Conservation (phyloP, 1,284 basidiomycete species). For the Leccinum griseonigrum region DNA sequence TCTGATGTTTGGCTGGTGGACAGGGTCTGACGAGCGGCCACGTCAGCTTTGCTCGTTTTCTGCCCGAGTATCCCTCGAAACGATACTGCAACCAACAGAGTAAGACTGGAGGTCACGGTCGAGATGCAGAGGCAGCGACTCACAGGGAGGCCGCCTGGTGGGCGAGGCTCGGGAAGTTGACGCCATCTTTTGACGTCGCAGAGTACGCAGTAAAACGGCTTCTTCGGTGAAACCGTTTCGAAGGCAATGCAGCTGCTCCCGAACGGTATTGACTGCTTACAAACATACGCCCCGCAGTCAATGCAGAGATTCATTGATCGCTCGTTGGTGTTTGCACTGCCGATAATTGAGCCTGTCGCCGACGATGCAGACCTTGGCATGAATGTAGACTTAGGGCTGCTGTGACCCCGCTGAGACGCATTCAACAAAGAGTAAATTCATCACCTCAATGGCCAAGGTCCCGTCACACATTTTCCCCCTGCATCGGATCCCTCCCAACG, state of each 20-base stretch:
- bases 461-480: conserved; percentile 87
- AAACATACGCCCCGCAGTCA: background rate
- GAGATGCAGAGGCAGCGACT: background rate
- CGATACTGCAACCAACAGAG: background rate
- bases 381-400: conserved; percentile 78
- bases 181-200: background rate
- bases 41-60: background rate
- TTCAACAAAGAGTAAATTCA: conserved; percentile 25
- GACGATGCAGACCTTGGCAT: conserved; percentile 82
- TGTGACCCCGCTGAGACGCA: conserved; percentile 4
- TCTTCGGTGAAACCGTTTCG: background rate
- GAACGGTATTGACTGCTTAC: background rate
- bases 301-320: conserved; percentile 49
- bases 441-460: conserved; percentile 87
- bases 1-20: too few relatives aligned
- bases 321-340: conserved; percentile 99
- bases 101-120: background rate
- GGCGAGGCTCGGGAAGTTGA: background rate
- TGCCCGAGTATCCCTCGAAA: background rate
- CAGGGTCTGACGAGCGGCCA: background rate
- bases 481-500: too few relatives aligned
- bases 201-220: background rate
- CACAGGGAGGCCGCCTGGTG: background rate
- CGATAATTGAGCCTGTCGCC: conserved; percentile 97
- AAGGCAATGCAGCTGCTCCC: background rate